Base-by-base conservation (phyloP, 2,329 filamentous ascomycete genomes). In the Trichoderma hamatum region DNA sequence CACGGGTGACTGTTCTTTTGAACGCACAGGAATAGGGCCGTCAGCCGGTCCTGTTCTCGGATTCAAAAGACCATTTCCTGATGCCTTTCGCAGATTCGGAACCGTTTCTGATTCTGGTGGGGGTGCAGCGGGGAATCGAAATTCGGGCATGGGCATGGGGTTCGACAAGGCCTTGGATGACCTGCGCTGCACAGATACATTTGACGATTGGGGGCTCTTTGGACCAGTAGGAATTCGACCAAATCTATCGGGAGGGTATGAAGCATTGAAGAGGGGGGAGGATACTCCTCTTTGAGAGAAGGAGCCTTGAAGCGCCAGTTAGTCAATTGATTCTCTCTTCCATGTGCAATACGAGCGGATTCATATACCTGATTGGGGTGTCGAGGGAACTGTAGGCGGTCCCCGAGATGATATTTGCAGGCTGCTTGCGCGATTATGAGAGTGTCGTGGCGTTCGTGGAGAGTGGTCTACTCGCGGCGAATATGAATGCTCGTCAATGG, bases 381-480 rank as follows among this genome's bases (percentile, higher is more conserved):
- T 76, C 13, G 76, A 76, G 71, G 71, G 84, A 84, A 58, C 89
- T 83, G 71, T 88, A 77, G 72, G 70, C 39, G 76, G 74, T 14
- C 72, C 75, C 43, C 75, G 76, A 39, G 80, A 76, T 46, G 78
- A 69, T 49, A 95, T 90, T 78, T 97, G 94, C 70, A 97, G 81
- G 82, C 94, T 97, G 28, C 92, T 88, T 46, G 93, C 93, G 64
- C 94, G 86, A 59, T 85, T 88, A 82, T 97, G 94, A 9, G 62
- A 66, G 21, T 88, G 85, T 64, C 88, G 84, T 63, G 84, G 81
- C 24, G 84, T 79, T 73, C 82, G 79, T 36, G 75, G 71, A 1
- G 81, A 75, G 16, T 78, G 73, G 32, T 85, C 83, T 71, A 82
- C 83, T 68, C 78, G 78, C 60, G 81, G 80, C 24, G 74, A 73